A percentile compares a stretch with the other conserved stretches of the same genome.
phyloP scores from a whole-genome alignment of 768 basidiomycete genomes.

The Trichaptum fuscoviolaceum region DNA sequence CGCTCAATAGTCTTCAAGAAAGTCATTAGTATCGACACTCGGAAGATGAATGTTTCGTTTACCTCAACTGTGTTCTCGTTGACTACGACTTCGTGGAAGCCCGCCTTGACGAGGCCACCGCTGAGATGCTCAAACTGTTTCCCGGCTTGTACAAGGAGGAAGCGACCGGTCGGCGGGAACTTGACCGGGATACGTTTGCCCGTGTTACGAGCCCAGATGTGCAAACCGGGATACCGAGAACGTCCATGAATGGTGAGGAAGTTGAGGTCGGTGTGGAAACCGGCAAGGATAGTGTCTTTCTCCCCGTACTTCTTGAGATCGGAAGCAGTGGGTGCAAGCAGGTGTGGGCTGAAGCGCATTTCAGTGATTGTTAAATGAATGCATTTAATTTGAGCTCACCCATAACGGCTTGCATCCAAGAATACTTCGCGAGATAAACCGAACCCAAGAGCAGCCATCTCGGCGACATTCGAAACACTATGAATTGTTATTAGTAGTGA shows the following conservation, averaged over 20 bases:
- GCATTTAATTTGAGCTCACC: slow-evolving; percentile 39
- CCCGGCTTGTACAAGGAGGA: slow-evolving; percentile 90
- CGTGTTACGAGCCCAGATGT: slow-evolving; percentile 94
- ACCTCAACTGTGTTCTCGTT: slow-evolving; percentile 75
- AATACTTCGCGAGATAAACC: slow-evolving; percentile 68
- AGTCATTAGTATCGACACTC: not conserved
- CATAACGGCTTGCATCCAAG: slow-evolving; percentile 77
- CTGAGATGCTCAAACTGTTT: slow-evolving; percentile 90
- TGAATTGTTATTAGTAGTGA: slow-evolving; percentile 9
- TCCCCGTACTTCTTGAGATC: slow-evolving; percentile 75
- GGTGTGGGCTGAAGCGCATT: slow-evolving; percentile 53
- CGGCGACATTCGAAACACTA: slow-evolving; percentile 81
- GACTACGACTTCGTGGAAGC: slow-evolving; percentile 93
- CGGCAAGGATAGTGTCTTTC: slow-evolving; percentile 83
- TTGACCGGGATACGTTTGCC: slow-evolving; percentile 86
- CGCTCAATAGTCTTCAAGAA: slow-evolving; percentile 51
- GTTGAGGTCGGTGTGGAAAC: slow-evolving; percentile 93
- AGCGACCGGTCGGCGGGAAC: slow-evolving; percentile 75
- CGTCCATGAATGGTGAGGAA: slow-evolving; percentile 90
- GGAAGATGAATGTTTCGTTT: slow-evolving; percentile 14
- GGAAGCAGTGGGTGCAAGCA: slow-evolving; percentile 92
- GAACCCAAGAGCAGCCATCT: slow-evolving; percentile 84
- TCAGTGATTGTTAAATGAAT: slow-evolving; percentile 6
- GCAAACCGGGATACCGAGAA: slow-evolving; percentile 79
- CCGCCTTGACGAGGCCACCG: slow-evolving; percentile 84